Percentiles rank a stretch among this genome's conserved stretches.
These are phyloP conservation scores for Yamadazyma oceani DNA, from an alignment of 1,139 yeast species.

Conservation along the genomic window DNA sequence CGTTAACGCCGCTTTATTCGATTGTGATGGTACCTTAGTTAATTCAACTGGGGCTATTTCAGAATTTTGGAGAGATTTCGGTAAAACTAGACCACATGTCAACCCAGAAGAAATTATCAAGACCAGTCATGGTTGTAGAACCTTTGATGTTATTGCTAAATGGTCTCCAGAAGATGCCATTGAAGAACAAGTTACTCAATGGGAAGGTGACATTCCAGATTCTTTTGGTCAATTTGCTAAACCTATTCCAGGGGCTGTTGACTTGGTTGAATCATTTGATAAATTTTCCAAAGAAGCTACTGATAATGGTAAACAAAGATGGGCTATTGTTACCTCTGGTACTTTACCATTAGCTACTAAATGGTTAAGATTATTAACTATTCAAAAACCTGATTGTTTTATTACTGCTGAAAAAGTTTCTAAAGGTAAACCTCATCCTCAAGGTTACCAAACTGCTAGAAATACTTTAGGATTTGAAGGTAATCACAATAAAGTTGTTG, in stretches of 20 bases:
- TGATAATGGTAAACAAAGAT: slow-evolving; percentile 48
- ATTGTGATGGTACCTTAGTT: slow-evolving; percentile 83
- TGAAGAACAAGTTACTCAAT: slow-evolving; percentile 61
- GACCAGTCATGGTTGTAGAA: slow-evolving; percentile 82
- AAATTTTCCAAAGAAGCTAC: slow-evolving; percentile 39
- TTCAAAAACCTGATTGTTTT: slow-evolving; percentile 66
- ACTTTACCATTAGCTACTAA: slow-evolving; percentile 73
- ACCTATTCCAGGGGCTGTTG: slow-evolving; percentile 74
- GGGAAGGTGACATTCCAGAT: slow-evolving; percentile 73
- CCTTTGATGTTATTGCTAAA: slow-evolving; percentile 71
- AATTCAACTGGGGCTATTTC: slow-evolving; percentile 82
- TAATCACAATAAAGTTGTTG: slow-evolving; percentile 53
- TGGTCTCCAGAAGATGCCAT: slow-evolving; percentile 76
- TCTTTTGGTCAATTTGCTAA: slow-evolving; percentile 69
- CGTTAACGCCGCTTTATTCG: slow-evolving; percentile 62
- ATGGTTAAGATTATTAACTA: slow-evolving; percentile 70
- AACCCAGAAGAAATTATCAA: slow-evolving; percentile 69
- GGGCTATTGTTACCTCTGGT: slow-evolving; percentile 89
- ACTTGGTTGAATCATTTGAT: slow-evolving; percentile 58
- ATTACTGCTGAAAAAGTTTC: slow-evolving; percentile 78
- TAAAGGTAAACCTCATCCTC: slow-evolving; percentile 82
- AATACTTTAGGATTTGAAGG: slow-evolving; percentile 53
- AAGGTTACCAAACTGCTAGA: slow-evolving; percentile 73
- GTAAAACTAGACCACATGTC: slow-evolving; percentile 66
- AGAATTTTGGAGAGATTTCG: slow-evolving; percentile 76